Base-by-base conservation (phyloP, 768 basidiomycete species). In the Lyophyllum atratum region DNA sequence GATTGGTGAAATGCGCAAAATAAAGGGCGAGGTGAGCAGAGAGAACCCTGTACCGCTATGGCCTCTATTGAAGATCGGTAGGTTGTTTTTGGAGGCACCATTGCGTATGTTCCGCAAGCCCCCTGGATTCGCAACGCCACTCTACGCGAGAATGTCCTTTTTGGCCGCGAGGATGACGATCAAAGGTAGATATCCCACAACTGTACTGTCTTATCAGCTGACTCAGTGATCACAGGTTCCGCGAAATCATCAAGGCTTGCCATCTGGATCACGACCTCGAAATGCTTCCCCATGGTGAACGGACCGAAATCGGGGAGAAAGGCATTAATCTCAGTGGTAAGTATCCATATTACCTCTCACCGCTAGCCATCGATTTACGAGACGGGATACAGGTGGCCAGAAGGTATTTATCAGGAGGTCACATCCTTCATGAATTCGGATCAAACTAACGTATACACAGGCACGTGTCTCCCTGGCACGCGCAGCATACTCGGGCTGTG, bases 401-500 rank as follows among this genome's bases (percentile, higher is more conserved):
- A 77, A 76, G 68, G 74, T 75, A 59, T 26, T 17, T 14, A 31
- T 51, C 17, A 19, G 17, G 50, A 31, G 12, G 14, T 3, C 31
- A 24, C 26, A 24, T 51, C 9, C 45, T 52, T 31, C 26, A 17
- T 14, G 24, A 15, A 55, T 47, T 48, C 39, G 54, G 15, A 60
- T 6, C 14, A 45, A 17, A 50, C 26, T 52, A 19, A 54, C 17
- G 40, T 22, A 59, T 21, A 17, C 37, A n/a, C 64, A 88, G 81
- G 87, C 88, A 37, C 85, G 89, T n/a, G 80, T 91, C 4, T 87
- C 86, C 1, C 73, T 92, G 22, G 92, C 92, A 0, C 76, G 92
- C 25, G 90, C 90, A 0, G 86, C 87, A 1, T 95, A 93, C 64
- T 85, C 89, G 3, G 72, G 79, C 0, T 79, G 87, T 1, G 87